Base-by-base conservation (phyloP, 345 rosid genomes). In the Turnera subulata region DNA sequence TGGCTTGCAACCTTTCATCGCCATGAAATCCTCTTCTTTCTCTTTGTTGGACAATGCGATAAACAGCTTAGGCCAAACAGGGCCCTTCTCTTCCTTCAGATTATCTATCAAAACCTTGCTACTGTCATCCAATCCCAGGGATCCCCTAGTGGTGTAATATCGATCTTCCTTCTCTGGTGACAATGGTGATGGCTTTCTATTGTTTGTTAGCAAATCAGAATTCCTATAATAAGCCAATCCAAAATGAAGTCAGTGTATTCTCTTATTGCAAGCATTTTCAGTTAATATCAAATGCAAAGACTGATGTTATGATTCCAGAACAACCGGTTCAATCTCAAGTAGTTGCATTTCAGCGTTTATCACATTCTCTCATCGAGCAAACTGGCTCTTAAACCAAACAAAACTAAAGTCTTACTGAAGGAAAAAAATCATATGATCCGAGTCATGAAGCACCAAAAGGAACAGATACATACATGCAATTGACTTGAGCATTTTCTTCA, bases 1-100 rank as follows among this genome's bases (percentile, higher is more conserved):
- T 54, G 77, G 95, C 68, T 85, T 91, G 63, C 98, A 85, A 20
- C 96, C 98, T 78, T 91, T 91, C 94, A 91, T 84, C 33, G 88
- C 88, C 84, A 88, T 70, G 77, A 85, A 88, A 80, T 91, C 95
- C 71, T 88, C 95, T 75, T 91, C 98, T 71, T 88, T 91, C 70
- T 88, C 96, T 80, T 91, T 91, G 72, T 65, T 85, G 1, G 98
- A 91, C 73, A 91, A 65, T 50, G 92, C 45, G n/a, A 75, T 68
- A 59, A 81, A 82, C 63, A 91, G 70, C 65, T 68, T 88, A 24
- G 96, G 96, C 98, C 98, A 85, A 44, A 80, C 88, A 24, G 59
- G 53, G 12, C 68, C 67, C 47, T 81, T 88, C 0, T 80, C 82
- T 70, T 91, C 92, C 80, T 75, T 85, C 32, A 77, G 61, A 71